Evolutionary conservation across 345 rosid species (phyloP), one percentile per base, ranked within the genome.

Genomic region (Gossypium australe): DNA sequence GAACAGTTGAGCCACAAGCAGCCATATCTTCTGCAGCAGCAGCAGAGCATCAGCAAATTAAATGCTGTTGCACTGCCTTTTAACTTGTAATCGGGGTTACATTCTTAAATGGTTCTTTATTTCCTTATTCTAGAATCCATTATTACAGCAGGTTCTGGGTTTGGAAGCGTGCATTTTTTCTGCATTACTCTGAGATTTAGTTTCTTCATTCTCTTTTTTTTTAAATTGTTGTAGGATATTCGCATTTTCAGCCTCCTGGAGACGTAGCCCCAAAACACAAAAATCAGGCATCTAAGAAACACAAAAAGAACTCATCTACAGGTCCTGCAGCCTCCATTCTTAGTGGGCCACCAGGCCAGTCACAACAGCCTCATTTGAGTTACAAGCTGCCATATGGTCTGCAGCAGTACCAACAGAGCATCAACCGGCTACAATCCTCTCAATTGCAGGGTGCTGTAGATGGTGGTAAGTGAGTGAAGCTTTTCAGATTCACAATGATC

Each of bases 371-470:
- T 53, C 81, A 75, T 27, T 24, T 55, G 55, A 77, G 74, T 64
- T 45, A 44, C 47, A 45, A 59, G 59, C 78, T 27, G 20, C 63
- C 77, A 3, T 49, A 13, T 63, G 65, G 25, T 62, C 27, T 67
- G 69, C 71, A 56, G 79, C 79, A 67, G 20, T 59, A 58, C 53
- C 69, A 62, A 25, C 79, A 67, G 20, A 66, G 65, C 18, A 27
- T 59, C 24, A 72, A 75, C 41, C 65, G 7, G 17, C n/a, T 27
- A 60, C 43, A 60, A 14, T 3, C 24, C 58, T 75, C 77, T 43
- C 79, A 66, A 17, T 56, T 62, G 48, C 75, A 67, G 24, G 67
- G 58, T 67, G 76, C 66, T 63, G 65, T 56, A 77, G 78, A 68
- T 63, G 62, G 64, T 41, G 71, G 77, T 51, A 75, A 27, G 61